Base-by-base conservation (phyloP, 306 rosid species). In the Cyamopsis tetragonoloba region DNA sequence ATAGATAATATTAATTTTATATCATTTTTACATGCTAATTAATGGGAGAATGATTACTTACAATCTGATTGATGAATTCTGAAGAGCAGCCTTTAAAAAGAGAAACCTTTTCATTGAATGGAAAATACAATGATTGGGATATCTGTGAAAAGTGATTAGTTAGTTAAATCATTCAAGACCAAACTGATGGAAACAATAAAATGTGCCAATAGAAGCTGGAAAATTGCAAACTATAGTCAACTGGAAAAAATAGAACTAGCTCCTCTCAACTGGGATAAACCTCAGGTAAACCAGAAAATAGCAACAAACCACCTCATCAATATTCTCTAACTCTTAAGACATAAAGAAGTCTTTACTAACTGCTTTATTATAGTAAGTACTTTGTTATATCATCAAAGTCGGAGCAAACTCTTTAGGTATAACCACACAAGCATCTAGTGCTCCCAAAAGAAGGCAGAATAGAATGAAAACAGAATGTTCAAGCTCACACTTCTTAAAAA, bases 51-150 rank as follows among this genome's bases (percentile, higher is more conserved):
- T 13, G 46, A 20, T 55, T 50, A 69, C 96, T 83, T 73, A 93
- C 99, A 10, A 93, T 90, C 78, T 93, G 99, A 76, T 88, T 88
- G 89, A 93, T 82, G 82, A 93, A 93, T 79, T 93, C 99, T 17
- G 83, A 49, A 26, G 96, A 84, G 78, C 99, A 93, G 34, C 82
- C 93, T 68, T 62, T 83, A 71, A 93, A 90, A 27, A 93, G 86
- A 61, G 85, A 17, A 66, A 89, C 96, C 4, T 83, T 77, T 73
- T 78, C 77, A 38, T 90, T 47, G 62, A 44, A 77, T 9, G 95
- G 80, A 79, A 81, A 72, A 78, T 93, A 93, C 67, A 93, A 77
- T 13, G 84, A 79, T 83, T 90, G 91, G 2, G 96, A 86, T 65
- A 93, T 90, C 99, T 93, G 88, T 82, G 80, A 48, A 31, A 49